Conservation (phyloP, 257 asterid genomes). For the Handroanthus guayacan region DNA sequence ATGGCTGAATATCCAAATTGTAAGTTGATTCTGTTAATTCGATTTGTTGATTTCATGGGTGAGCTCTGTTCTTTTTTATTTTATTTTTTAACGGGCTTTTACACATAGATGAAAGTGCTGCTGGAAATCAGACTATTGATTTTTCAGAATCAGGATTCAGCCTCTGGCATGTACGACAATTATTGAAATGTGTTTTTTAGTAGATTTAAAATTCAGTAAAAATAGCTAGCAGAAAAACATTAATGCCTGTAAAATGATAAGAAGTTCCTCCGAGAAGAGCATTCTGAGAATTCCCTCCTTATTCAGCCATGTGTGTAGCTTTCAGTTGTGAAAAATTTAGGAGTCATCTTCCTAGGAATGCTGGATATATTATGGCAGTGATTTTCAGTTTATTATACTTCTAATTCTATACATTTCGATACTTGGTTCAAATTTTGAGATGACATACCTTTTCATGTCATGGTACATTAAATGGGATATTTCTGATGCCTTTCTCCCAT, state of each 20-base stretch:
- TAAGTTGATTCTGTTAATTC: constrained; percentile 42
- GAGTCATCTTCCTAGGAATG: constrained; percentile 3
- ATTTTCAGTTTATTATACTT: constrained; percentile 3
- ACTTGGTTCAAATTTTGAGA: constrained; percentile 13
- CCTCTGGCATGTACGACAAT: background rate
- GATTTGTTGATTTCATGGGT: constrained; percentile 3
- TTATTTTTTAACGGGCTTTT: background rate
- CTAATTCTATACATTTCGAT: background rate
- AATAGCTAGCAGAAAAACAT: constrained; percentile 14
- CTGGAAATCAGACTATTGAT: background rate
- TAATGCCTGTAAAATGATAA: constrained; percentile 15
- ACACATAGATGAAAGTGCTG: background rate
- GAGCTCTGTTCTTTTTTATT: background rate
- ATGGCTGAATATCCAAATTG: constrained; percentile 74
- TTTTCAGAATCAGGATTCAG: constrained; percentile 9
- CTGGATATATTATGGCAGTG: background rate
- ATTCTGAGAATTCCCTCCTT: too few species aligned
- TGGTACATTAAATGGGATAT: background rate
- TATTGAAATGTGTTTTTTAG: background rate
- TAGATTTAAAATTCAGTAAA: constrained; percentile 17
- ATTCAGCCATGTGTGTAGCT: too few species aligned
- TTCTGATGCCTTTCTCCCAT: background rate
- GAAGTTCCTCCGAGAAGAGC: background rate
- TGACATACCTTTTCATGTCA: background rate
- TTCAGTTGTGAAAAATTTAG: background rate